Base-by-base conservation (phyloP, 768 basidiomycete species). In the Lactifluus piperatus region DNA sequence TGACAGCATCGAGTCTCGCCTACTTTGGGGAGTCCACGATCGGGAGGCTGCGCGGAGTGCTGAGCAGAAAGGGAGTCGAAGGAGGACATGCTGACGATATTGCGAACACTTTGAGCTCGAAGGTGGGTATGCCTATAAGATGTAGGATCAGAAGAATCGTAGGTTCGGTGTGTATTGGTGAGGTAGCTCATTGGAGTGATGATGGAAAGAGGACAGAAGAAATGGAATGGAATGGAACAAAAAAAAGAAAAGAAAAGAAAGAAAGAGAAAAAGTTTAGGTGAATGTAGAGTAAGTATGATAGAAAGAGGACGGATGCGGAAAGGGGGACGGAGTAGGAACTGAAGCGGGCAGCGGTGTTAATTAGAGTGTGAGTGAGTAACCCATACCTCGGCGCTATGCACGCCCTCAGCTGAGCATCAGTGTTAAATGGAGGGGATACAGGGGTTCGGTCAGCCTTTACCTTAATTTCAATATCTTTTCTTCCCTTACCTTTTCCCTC, bases 1-100 rank as follows among this genome's bases (percentile, higher is more conserved):
- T 73, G 67, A 89, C 88, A 89, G 68, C 88, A 90, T 67, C 87
- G 83, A 62, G 84, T 86, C 68, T 87, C 79, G 62, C 84, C 85
- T 60, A 84, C 69, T 71, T 81, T 49, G 68, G 59, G 57, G 71
- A 68, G 63, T 65, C 60, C 10, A 65, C 67, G 56, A 67, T 62
- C 53, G 74, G 63, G 43, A 65, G 61, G 58, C 67, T 52, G 59
- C 70, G 66, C 62, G 71, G 66, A 65, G 69, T 55, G 56, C 16
- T 60, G 70, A 66, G 69, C 68, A 47, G 72, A 60, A 69, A 72
- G 69, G 63, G 57, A 64, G 71, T 71, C 64, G 67, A 72, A 71
- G 67, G 73, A 69, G 50, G 72, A 10, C 49, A 68, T 51, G 57
- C 59, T 65, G 51, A 64, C 62, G 56, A 69, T 56, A 29, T 65